These are phyloP conservation scores for Fragilariopsis cylindrus DNA, from an alignment of 108 stramenopile genomes.

Conservation along the genomic window DNA sequence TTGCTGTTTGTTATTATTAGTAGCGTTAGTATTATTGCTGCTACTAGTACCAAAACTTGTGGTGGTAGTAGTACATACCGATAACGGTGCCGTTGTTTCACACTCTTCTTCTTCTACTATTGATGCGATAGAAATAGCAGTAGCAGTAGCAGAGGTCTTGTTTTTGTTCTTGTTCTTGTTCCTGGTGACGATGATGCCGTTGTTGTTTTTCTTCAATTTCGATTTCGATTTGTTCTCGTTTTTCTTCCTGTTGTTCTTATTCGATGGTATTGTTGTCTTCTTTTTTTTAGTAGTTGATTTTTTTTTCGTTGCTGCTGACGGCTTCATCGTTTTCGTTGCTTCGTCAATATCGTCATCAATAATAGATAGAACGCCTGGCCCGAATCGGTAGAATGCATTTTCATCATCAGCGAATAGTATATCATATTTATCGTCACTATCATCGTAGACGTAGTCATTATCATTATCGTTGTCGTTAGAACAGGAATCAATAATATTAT, in stretches of 20 bases:
- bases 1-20: no score
- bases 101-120: no score
- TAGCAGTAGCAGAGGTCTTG: no score
- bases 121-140: no score
- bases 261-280: background rate
- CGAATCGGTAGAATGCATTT: slow-evolving; percentile 9
- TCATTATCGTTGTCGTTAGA: background rate
- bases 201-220: background rate
- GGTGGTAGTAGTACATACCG: no score
- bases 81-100: no score
- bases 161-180: no score
- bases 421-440: background rate
- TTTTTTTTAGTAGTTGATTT: background rate
- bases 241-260: background rate
- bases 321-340: background rate
- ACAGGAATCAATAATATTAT: background rate
- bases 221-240: background rate
- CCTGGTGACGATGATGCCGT: no score
- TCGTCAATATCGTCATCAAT: background rate
- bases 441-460: background rate
- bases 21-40: no score
- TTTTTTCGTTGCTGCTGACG: background rate
- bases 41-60: no score
- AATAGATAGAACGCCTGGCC: background rate
- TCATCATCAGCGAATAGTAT: background rate